Base-by-base conservation (phyloP, 1,139 yeast species). In the Yamadazyma triangularis region DNA sequence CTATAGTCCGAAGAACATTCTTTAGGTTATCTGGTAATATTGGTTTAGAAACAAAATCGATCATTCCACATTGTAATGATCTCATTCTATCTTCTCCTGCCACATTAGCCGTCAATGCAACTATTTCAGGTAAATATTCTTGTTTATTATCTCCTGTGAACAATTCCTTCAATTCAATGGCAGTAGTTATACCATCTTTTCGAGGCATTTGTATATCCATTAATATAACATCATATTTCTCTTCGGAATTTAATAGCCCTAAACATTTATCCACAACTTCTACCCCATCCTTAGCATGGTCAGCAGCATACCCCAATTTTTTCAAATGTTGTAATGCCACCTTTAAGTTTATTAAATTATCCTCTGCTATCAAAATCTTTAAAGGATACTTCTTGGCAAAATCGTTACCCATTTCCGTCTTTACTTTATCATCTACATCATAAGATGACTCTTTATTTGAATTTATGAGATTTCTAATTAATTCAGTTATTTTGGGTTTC, bases 131-230 rank as follows among this genome's bases (percentile, higher is more conserved):
- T 19, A 66, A 45, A 39, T 56, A 61, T 5, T 42, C 35, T 23
- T 41, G 53, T 18, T 45, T 47, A 7, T 56, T 54, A 31, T 53
- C 51, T 2, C 38, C 32, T 3, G 29, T 33, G 29, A 54, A 57
- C 20, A 46, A 38, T 32, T 55, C 51, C 23, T 41, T 45, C 25
- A 63, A 46, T 31, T 62, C 69, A 13, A 53, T 48, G 1, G 76
- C 66, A 1, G 75, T 67, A 7, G 70, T 67, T 25, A 70, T 66
- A 1, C 77, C 77, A 36, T 73, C 77, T 50, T 68, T 70, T 13
- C 66, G 52, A 3, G 79, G 79, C 74, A 73, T 70, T 44, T 73
- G 79, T 28, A 72, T 70, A 47, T 72, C 79, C 77, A 72, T 71
- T 34, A 72, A 53, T 3, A 72, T 62, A 28, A 70, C 60, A 47